Evolutionary conservation across 331 rosid species (phyloP), one percentile per base, ranked within the genome.

Genomic region (Spiraea crenata): DNA sequence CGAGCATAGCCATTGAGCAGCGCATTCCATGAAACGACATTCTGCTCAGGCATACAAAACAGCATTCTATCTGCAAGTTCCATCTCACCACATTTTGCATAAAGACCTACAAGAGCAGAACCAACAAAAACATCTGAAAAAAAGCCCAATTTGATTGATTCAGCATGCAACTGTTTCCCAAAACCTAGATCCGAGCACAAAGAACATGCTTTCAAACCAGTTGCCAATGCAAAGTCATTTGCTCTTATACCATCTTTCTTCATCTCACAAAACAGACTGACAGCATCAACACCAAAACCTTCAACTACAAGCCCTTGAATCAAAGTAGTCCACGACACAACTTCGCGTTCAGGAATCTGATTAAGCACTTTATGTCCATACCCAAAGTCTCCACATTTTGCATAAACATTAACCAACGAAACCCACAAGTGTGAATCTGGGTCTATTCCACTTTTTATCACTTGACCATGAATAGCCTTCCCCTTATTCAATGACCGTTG

Each of bases 281-380:
- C 52, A 59, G 83, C 89, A 35, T 75, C 83, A 67, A 35, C 50
- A 34, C 76, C 82, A 40, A 58, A 65, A 49, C 88, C 96, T 73
- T 75, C 82, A 11, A 81, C 84, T 14, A 86, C 83, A 70, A 75
- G 71, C 38, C 92, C 92, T 31, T 86, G 88, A 65, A 89, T 86
- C 58, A 89, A 63, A 8, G 96, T 79, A 48, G 91, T 85, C 89
- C 91, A 87, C 3, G 96, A 85, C 69, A 90, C 91, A 45, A 85
- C 88, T 63, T 90, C 91, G 71, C 78, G 76, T 12, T 85, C 84
- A 56, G 89, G 84, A 85, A 85, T 87, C 60, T 70, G 74, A 75
- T 76, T 86, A 47, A 85, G 84, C 79, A 87, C 86, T 63, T 51
- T 63, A 13, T 85, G 73, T 3, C 83, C 89, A 75, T 73, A 70